These are phyloP conservation scores for Kwoniella europaea DNA, from an alignment of 768 basidiomycete species.

Conservation along the genomic window DNA sequence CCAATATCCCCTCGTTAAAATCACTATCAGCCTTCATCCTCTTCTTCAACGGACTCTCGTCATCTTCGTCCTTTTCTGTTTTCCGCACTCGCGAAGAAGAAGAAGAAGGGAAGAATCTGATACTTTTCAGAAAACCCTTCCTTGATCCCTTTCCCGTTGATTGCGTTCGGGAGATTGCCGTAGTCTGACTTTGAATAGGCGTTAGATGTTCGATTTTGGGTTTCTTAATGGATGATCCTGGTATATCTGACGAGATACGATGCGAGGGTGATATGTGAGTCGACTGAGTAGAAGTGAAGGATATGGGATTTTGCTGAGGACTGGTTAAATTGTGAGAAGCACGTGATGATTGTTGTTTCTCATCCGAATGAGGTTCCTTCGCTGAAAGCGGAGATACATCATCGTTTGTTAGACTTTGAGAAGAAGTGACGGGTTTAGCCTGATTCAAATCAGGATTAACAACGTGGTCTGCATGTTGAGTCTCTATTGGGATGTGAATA, in stretches of 20 bases:
- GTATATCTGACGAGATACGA: not conserved
- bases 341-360: no score
- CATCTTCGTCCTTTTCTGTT: not conserved
- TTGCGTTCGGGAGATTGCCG: not conserved
- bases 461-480: no score
- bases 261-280: not conserved
- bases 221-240: constrained; percentile 5
- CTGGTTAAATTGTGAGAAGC: no score
- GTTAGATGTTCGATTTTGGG: constrained; percentile 14
- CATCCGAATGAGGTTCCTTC: not conserved
- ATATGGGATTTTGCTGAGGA: no score
- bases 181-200: constrained; percentile 1
- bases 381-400: not conserved
- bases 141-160: constrained; percentile 10
- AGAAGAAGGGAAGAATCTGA: constrained; percentile 7
- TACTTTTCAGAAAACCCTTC: constrained; percentile 14
- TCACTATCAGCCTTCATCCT: not conserved
- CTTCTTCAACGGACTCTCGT: constrained; percentile 4
- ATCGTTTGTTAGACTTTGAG: not conserved
- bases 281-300: not conserved
- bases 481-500: no score
- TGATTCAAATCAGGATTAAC: not conserved
- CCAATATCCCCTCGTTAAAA: constrained; percentile 1
- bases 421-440: no score
- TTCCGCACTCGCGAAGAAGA: not conserved